Evolutionary conservation across 345 rosid genomes (phyloP), one percentile per base, ranked within the genome.

Genomic region (Citrus cavaleriei): DNA sequence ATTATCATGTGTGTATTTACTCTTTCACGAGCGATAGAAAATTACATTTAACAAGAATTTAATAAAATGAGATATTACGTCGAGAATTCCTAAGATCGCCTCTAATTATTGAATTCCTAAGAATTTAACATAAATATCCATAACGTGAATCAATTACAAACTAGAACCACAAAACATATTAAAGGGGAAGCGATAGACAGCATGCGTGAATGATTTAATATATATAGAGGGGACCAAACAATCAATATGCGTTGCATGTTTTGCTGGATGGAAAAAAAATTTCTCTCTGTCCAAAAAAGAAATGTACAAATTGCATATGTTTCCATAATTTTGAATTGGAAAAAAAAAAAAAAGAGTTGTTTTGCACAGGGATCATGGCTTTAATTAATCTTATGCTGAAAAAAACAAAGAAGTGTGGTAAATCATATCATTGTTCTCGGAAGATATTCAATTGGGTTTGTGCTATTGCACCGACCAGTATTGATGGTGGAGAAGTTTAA

Each of bases 121-220:
- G 32, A 30, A 30, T 12, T 3, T 42, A 42, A 12, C 51, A 42
- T 42, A 12, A 46, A 13, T 5, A 54, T 18, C 2, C 6, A 30
- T 0, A 63, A 27, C 0, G 68, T 18, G 18, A 63, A 30, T 27
- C 37, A n/a, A 22, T n/a, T 63, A 12, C 14, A 3, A 3, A 46
- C 51, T 46, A 46, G 18, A 46, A 46, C 51, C 51, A 46, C 51
- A 7, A 25, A 25, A 19, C 28, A 12, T 67, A 27, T 22, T 18
- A 18, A 18, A 54, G 58, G 6, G 58, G 58, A 54, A 54, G 7
- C 2, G 3, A 66, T 21, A 35, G 79, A 9, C 25, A 16, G 70
- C 81, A 73, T 57, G 81, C 77, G 77, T 13, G 42, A 73, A 73
- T 73, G n/a, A 79, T 72, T 54, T 54, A 18, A 0, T 5, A 54